Evolutionary conservation across 1,284 basidiomycete genomes (phyloP), one percentile per base, ranked within the genome.

Genomic region (Boletellus deceptivus): DNA sequence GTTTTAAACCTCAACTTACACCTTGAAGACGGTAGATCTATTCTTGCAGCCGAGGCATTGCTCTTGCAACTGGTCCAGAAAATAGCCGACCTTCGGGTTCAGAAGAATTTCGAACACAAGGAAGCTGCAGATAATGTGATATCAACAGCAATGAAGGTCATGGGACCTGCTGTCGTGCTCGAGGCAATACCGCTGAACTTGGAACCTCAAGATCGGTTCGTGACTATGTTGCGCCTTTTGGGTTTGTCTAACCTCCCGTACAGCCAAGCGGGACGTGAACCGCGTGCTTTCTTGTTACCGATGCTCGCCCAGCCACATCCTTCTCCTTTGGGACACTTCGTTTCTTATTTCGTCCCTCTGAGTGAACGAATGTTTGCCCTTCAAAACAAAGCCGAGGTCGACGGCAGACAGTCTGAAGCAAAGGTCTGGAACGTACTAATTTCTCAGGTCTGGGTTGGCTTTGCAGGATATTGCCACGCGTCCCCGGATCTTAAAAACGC

Each of bases 401-500:
- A 83, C 43, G 83, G 80, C 13, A 82, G 86, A 42, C 77, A 76
- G 43, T 83, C 91, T 6, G 94, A 98, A 70, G 90, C 89, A 17
- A 98, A 98, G 71, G 85, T 98, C 42, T 98, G 92, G 89, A 89
- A 84, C 60, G 93, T 96, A 10, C 78, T 98, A 31, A 86, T 97
- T 35, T 84, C 89, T 29, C 96, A 99, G 70, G 84, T 97, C 43
- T 98, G 96, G 96, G 79, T 83, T 54, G 93, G 95, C 46, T 81
- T 98, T 57, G 84, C 87, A 4, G 83, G 89, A 16, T 98, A 98
- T 71, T 87, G 94, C 57, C 78, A 79, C 64, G 79, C 73, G 17
- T 71, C 82, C 37, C 60, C 70, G n/a, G 83, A 89, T 59, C 68
- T 88, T 38, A 71, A 76, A 59, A 67, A 39, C 45, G 58, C 44